Percentiles rank a stretch among this genome's conserved stretches.
Evolutionary conservation across 2,329 filamentous ascomycete genomes (phyloP).

Genomic region (Neopestalotiopsis clavispora): DNA sequence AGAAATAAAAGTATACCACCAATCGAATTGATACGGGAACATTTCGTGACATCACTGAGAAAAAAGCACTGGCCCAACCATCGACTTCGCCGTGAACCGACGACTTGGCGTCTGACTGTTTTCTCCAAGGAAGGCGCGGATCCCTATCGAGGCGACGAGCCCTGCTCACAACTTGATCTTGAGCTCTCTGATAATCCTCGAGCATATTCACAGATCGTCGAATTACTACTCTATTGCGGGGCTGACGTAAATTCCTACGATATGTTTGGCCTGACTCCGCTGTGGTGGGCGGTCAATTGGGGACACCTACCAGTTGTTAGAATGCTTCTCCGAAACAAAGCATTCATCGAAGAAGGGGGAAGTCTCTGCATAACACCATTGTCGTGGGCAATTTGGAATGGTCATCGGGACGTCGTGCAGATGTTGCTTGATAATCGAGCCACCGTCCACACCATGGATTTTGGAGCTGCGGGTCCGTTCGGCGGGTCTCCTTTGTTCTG

Average conservation of each 20-base stretch:
- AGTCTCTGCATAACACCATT: background rate
- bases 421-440: background rate
- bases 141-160: background rate
- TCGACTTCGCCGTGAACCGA: too few relatives aligned
- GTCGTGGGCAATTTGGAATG: background rate
- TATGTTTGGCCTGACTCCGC: background rate
- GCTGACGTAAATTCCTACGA: background rate
- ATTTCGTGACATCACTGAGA: too few relatives aligned
- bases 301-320: background rate
- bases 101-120: too few relatives aligned
- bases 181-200: background rate
- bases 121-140: too few relatives aligned
- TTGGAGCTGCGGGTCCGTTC: too few relatives aligned
- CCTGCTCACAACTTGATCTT: background rate
- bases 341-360: accelerated
- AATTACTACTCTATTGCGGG: background rate
- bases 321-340: background rate
- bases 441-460: background rate
- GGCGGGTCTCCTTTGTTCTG: background rate
- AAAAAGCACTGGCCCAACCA: too few relatives aligned
- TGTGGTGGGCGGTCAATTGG: background rate
- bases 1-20: too few relatives aligned
- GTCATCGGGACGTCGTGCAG: background rate
- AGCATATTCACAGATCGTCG: background rate
- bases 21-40: too few relatives aligned